phyloP scores from a whole-genome alignment of 192 early-diverging fungal genomes.

The Lunasporangiospora selenospora region DNA sequence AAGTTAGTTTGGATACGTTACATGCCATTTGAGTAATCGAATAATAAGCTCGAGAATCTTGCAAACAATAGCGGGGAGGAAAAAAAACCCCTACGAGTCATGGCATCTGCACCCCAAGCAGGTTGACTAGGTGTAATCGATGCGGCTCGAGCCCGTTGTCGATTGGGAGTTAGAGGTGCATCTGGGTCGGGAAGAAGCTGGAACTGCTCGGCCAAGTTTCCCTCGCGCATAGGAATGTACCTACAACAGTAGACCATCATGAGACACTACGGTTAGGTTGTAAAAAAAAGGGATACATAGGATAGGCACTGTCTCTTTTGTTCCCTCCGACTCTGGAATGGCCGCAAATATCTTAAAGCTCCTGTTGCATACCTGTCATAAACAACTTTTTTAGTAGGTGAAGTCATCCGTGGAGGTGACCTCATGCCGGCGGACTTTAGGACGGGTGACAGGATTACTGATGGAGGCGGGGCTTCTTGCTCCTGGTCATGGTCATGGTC shows the following conservation, averaged over 20 bases:
- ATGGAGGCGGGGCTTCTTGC: too few species aligned
- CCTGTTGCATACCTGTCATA: constrained; percentile 26
- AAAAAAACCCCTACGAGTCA: too few species aligned
- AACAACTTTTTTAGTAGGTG: constrained; percentile 22
- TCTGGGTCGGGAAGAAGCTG: constrained; percentile 18
- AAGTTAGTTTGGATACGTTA: background rate
- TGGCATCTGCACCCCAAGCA: constrained; percentile 7
- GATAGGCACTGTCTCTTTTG: too few species aligned
- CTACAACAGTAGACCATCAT: background rate
- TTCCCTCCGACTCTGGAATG: too few species aligned
- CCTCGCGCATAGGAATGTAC: constrained; percentile 35
- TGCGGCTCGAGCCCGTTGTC: constrained; percentile 8
- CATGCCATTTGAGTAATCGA: constrained; percentile 28
- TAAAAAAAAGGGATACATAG: too few species aligned
- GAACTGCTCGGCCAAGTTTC: constrained; percentile 22
- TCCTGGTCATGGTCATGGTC: too few species aligned
- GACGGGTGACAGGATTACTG: too few species aligned
- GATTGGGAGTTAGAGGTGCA: constrained; percentile 13
- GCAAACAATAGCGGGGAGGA: too few species aligned
- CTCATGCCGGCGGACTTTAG: too few species aligned
- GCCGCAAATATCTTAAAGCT: too few species aligned
- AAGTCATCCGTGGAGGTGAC: constrained; percentile 21
- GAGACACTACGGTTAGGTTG: background rate
- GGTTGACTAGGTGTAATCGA: constrained; percentile 21
- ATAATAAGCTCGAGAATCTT: too few species aligned